Evolutionary conservation across 345 rosid species (phyloP), one percentile per base, ranked within the genome.

Genomic region (Euphorbia peplus): DNA sequence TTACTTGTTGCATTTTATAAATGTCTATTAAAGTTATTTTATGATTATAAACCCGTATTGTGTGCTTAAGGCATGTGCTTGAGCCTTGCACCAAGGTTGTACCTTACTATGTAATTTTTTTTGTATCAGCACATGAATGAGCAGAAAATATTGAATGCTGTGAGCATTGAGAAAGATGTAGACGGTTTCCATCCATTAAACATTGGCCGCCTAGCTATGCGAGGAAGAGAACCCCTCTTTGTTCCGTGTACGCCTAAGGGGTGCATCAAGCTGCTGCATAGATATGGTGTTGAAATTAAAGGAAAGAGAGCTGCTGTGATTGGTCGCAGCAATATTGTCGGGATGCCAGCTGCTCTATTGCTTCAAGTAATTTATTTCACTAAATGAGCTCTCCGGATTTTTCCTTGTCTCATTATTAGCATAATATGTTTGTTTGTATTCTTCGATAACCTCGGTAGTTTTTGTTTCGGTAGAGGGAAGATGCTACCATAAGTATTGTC

Each of bases 251-350:
- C 98, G 0, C 98, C 98, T 5, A 90, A 90, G 82, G 98, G 92
- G 70, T 93, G 98, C 84, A 84, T 89, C 15, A 96, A 93, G 79
- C 72, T 90, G 68, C 72, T 93, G 79, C 90, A 76, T 69, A 84
- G 98, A 66, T 86, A 84, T 78, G 85, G 84, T 52, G 62, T 93
- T 63, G 79, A 72, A 25, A 86, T 93, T 73, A 89, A 90, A 82
- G 98, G 97, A 26, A 87, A 90, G 79, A 83, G 80, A 60, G 97
- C 97, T 3, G 97, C 85, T 47, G 92, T 93, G 60, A 84, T 88
- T 47, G 97, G 98, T 52, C 83, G 97, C 70, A 93, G 97, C 81
- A 93, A 93, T 80, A 90, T 93, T 54, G 98, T 93, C 25, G 98
- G 97, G 61, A 87, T 90, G 96, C 96, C 97, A 18, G 92, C 90